Evolutionary conservation across 371 early-diverging fungal genomes (phyloP).

Genomic region (Apophysomyces variabilis): DNA sequence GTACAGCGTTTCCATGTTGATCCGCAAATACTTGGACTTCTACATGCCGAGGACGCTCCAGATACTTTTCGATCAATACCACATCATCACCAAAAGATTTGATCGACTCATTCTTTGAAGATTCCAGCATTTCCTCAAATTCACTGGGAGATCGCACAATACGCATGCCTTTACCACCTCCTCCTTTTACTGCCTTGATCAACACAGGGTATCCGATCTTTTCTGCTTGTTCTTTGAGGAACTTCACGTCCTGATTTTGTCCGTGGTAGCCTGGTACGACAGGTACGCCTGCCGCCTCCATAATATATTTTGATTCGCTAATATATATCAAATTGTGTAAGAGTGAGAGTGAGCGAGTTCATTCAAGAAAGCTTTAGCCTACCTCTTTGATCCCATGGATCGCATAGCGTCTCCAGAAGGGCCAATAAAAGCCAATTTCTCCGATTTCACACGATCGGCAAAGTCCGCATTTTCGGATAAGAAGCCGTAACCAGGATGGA

Average conservation of each 20-base stretch:
- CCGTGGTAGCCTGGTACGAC: slow-evolving; percentile 97
- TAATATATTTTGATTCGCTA: slow-evolving; percentile 91
- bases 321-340: background rate
- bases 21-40: slow-evolving; percentile 98
- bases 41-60: slow-evolving; percentile 88
- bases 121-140: slow-evolving; percentile 86
- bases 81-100: slow-evolving; percentile 92
- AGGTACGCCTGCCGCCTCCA: slow-evolving; percentile 87
- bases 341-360: background rate
- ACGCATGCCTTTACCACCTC: slow-evolving; percentile 96
- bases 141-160: slow-evolving; percentile 80
- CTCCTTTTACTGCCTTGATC: slow-evolving; percentile 96
- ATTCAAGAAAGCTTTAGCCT: background rate
- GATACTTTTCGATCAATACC: slow-evolving; percentile 92
- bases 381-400: slow-evolving; percentile 95
- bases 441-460: slow-evolving; percentile 75
- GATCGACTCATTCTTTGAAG: slow-evolving; percentile 83
- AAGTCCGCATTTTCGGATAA: slow-evolving; percentile 96
- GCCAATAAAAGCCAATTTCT: slow-evolving; percentile 87
- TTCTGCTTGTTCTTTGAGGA: slow-evolving; percentile 76
- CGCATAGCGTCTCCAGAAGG: slow-evolving; percentile 91
- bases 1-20: slow-evolving; percentile 83
- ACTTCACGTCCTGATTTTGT: slow-evolving; percentile 79
- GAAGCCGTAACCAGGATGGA: slow-evolving; percentile 97
- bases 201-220: slow-evolving; percentile 93